Base-by-base conservation (phyloP, 306 rosid genomes). In the Vigna nakashimae region DNA sequence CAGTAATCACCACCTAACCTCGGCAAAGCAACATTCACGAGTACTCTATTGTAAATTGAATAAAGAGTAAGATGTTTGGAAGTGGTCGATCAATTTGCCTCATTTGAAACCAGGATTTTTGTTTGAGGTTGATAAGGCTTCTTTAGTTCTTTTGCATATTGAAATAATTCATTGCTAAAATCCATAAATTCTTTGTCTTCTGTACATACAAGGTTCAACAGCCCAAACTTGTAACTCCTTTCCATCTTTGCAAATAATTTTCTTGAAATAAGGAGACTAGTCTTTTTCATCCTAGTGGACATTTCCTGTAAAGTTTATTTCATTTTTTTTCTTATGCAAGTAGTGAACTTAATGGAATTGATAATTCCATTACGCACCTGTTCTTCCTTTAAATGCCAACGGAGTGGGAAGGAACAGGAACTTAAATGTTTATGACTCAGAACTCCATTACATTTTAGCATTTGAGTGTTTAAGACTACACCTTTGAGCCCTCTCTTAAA, bases 11-110 rank as follows among this genome's bases (percentile, higher is more conserved):
- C 17, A 53, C 59, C 56, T 63, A 62, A 24, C 9, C 48, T 18
- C 10, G 1, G 16, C 8, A 5, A 28, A 59, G 68, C 57, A 46
- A 20, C 24, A 45, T 30, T 20, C 42, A 59, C 30, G 24, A 14
- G 38, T 46, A 34, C 64, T 9, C 16, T 10, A 28, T 40, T 51
- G 68, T 59, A 71, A 65, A 79, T 9, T 82, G 60, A 77, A 77
- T 77, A 65, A 76, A 65, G 62, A 55, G 22, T n/a, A 36, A 18
- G 71, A 65, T 57, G 69, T 71, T 77, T 36, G 79, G 78, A 24
- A 36, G 71, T 16, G 57, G 30, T 65, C 28, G 0, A 26, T 26
- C 28, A 26, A 26, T 26, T 26, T 26, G 28, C 3, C 28, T 26
- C 28, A 2, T 3, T 26, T 26, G 28, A 26, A 26, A 26, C 28